Evolutionary conservation across 768 basidiomycete genomes (phyloP), one percentile per base, ranked within the genome.

Genomic region (Fomitopsis serialis): DNA sequence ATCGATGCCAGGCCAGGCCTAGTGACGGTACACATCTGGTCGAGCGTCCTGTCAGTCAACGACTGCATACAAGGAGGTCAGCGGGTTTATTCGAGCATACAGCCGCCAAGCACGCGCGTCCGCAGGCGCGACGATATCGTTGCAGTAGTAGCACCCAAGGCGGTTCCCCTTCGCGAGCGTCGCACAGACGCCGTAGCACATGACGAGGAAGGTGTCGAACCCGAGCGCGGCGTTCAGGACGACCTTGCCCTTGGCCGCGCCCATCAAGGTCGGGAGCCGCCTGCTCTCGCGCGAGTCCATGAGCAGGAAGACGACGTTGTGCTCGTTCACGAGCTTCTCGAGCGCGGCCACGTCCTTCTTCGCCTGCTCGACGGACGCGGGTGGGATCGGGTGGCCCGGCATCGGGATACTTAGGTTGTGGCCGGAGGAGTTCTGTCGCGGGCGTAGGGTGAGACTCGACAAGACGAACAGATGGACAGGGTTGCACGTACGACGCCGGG

Each of bases 251-350:
- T 93, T 91, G 9, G 84, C 78, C 0, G 89, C 84, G 0, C 85
- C 89, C n/a, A n/a, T n/a, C n/a, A n/a, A n/a, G n/a, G n/a, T n/a
- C n/a, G n/a, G n/a, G n/a, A n/a, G n/a, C n/a, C n/a, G n/a, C n/a
- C n/a, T n/a, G n/a, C n/a, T n/a, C n/a, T n/a, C n/a, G n/a, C 96
- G 75, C n/a, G 94, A 98, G 66, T 98, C 97, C 97, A 98, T 98
- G 22, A 98, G 75, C 27, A 98, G 74, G 68, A 94, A 98, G 2
- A 98, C 77, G 0, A 77, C 95, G 63, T 99, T 97, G 63, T 99
- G 96, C 17, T 77, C 74, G 27, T 89, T 84, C 53, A 98, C 78
- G 17, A 98, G 78, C 23, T 75, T 66, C 61, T 95, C 92, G 9
- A 99, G 78, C 60, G 75, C 73, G 27, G 70, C 70, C 0, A 98